phyloP scores from a whole-genome alignment of 805 yeast genomes.

The Wickerhamiella shivajii region DNA sequence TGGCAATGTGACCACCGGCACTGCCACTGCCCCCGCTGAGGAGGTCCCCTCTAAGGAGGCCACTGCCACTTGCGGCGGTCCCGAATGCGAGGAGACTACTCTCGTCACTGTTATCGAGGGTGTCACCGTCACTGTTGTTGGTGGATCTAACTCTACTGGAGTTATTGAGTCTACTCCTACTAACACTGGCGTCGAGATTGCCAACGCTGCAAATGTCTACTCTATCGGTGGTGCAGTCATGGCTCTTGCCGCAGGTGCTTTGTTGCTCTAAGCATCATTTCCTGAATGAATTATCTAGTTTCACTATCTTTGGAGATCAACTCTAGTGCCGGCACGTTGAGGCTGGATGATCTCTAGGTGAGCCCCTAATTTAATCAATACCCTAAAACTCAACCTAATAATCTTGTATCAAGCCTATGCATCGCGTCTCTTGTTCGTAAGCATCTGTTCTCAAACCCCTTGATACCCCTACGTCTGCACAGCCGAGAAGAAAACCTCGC shows the following conservation, averaged over 20 bases:
- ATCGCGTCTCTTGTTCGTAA: not conserved
- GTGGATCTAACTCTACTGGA: conserved; percentile 11
- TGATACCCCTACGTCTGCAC: too few species aligned
- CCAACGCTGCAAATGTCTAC: conserved; percentile 13
- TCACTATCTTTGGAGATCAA: not conserved
- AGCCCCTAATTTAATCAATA: not conserved
- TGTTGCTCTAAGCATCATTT: conserved; percentile 10
- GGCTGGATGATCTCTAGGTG: not conserved
- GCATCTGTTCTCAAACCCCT: too few species aligned
- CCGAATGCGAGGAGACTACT: conserved; percentile 4
- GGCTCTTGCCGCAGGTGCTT: conserved; percentile 13
- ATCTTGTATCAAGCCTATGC: not conserved
- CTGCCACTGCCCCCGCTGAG: conserved; percentile 10
- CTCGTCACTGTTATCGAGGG: conserved; percentile 14
- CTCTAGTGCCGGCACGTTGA: not conserved
- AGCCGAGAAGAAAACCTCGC: too few species aligned
- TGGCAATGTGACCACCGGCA: conserved; percentile 9
- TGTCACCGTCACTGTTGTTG: conserved; percentile 16
- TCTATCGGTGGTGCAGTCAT: conserved; percentile 14
- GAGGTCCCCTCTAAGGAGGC: too few species aligned
- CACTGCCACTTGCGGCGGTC: not conserved
- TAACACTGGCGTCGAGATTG: conserved; percentile 10
- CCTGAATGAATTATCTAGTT: not conserved
- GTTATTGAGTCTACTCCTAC: conserved; percentile 5
- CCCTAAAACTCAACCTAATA: not conserved